Percentiles rank a stretch among this genome's conserved stretches.
These are phyloP conservation scores for Strigomonas oncopelti DNA, from an alignment of 208 protist genomes.

Conservation along the genomic window DNA sequence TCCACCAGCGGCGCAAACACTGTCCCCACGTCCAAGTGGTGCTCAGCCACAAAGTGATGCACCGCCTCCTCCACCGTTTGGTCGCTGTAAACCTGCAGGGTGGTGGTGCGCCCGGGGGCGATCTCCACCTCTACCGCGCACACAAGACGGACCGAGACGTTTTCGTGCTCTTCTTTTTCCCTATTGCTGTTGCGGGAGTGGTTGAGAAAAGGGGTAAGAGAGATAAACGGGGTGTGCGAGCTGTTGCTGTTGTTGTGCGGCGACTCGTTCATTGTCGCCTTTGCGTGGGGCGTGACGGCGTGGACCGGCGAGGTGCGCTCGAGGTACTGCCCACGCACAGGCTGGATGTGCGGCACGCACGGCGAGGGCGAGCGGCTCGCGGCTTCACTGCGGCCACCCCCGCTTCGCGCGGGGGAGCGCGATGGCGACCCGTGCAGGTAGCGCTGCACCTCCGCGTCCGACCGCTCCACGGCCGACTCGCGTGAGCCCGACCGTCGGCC, in stretches of 20 bases:
- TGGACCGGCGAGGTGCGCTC: neutral
- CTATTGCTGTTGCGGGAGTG: too few relatives aligned
- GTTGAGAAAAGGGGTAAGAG: slow-evolving; percentile 8
- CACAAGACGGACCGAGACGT: too few relatives aligned
- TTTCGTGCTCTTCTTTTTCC: too few relatives aligned
- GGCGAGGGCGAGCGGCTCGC: too few relatives aligned
- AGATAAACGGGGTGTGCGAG: slow-evolving; percentile 4
- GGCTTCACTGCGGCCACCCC: too few relatives aligned
- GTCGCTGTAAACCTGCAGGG: neutral
- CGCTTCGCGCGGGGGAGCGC: too few relatives aligned
- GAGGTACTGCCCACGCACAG: neutral
- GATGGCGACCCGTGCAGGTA: too few relatives aligned
- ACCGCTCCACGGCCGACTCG: too few relatives aligned
- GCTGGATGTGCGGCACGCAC: neutral
- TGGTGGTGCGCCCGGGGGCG: neutral
- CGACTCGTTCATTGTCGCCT: neutral
- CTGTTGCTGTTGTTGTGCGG: neutral
- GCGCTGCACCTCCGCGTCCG: too few relatives aligned
- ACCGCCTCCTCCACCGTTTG: slow-evolving; percentile 6
- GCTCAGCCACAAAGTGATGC: neutral
- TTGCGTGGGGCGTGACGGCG: neutral
- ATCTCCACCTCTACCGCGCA: slow-evolving; percentile 9
- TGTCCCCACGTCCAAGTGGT: slow-evolving; percentile 4
- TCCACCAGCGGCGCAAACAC: slow-evolving; percentile 1
- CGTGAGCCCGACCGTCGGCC: too few relatives aligned